Evolutionary conservation across 2,329 filamentous ascomycete genomes (phyloP).

Genomic region (Exophiala xenobiotica): DNA sequence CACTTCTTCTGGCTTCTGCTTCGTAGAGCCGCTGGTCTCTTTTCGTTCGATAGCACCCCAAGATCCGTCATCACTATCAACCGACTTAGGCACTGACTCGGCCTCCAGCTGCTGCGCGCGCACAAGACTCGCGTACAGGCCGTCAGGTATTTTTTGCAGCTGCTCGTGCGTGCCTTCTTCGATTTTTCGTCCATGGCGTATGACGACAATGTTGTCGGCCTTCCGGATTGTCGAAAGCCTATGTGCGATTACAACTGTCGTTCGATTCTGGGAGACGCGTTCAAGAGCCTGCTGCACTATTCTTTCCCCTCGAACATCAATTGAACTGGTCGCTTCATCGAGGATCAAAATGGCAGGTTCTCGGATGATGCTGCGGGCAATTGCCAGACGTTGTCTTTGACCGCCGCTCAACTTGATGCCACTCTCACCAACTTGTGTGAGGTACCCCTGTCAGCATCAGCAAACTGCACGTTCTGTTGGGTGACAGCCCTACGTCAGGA

Average conservation of each 20-base stretch:
- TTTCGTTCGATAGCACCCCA: constrained; percentile 5
- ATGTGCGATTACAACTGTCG: constrained; percentile 76
- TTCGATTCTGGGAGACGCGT: constrained; percentile 59
- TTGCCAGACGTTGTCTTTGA: constrained; percentile 78
- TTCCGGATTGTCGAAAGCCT: constrained; percentile 70
- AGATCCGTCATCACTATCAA: constrained; percentile 7
- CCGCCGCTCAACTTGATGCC: constrained; percentile 80
- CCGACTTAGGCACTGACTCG: constrained; percentile 40
- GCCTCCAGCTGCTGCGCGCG: constrained; percentile 30
- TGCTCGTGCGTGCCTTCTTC: constrained; percentile 75
- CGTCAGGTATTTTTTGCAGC: constrained; percentile 58
- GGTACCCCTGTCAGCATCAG: constrained; percentile 56
- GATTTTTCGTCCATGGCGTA: constrained; percentile 67
- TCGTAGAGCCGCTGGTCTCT: constrained; percentile 12
- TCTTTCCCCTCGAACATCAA: constrained; percentile 56
- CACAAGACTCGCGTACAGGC: constrained; percentile 56
- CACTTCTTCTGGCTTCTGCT: constrained; percentile 3
- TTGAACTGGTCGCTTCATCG: constrained; percentile 73
- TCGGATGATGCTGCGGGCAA: constrained; percentile 69
- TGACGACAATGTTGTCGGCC: constrained; percentile 75
- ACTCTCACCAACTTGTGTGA: constrained; percentile 72
- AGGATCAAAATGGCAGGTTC: constrained; percentile 66
- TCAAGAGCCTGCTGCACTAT: constrained; percentile 57
- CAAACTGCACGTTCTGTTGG: background rate
- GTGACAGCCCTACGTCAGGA: constrained; percentile 41